Evolutionary conservation across 257 asterid genomes (phyloP).

Genomic region (Gynochthodes officinalis): DNA sequence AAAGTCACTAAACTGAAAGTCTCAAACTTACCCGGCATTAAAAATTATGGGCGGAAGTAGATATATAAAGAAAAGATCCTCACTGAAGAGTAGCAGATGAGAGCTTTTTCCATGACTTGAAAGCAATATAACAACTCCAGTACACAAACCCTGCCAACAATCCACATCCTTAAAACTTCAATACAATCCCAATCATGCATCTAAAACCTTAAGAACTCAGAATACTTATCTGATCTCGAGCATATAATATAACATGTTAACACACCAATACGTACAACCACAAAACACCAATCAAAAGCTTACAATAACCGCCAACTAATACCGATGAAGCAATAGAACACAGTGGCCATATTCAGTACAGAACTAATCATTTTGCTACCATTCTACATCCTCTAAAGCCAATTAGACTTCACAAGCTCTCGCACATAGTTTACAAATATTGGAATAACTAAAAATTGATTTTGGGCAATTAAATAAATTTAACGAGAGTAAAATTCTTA

Average conservation of each 20-base stretch:
- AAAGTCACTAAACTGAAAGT: not conserved
- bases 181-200: not conserved
- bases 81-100: conserved; percentile 39
- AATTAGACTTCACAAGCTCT: not conserved
- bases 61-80: conserved; percentile 46
- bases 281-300: not conserved
- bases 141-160: conserved; percentile 32
- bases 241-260: not conserved
- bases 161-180: conserved; percentile 7
- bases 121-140: conserved; percentile 40
- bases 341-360: not conserved
- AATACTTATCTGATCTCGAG: not conserved
- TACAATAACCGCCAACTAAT: not conserved
- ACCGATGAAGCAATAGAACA: not conserved
- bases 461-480: not conserved
- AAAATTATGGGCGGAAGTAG: conserved; percentile 47
- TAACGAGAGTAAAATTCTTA: conserved; percentile 9
- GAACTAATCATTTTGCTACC: not conserved
- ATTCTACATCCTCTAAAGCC: not conserved
- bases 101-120: conserved; percentile 36
- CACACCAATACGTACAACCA: not conserved
- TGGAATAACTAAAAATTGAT: not conserved
- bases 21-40: conserved; percentile 38
- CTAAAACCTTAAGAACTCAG: not conserved
- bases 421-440: not conserved